Percentiles rank a stretch among this genome's conserved stretches.
phyloP scores from a whole-genome alignment of 1,139 yeast genomes.

The Candida sojae region DNA sequence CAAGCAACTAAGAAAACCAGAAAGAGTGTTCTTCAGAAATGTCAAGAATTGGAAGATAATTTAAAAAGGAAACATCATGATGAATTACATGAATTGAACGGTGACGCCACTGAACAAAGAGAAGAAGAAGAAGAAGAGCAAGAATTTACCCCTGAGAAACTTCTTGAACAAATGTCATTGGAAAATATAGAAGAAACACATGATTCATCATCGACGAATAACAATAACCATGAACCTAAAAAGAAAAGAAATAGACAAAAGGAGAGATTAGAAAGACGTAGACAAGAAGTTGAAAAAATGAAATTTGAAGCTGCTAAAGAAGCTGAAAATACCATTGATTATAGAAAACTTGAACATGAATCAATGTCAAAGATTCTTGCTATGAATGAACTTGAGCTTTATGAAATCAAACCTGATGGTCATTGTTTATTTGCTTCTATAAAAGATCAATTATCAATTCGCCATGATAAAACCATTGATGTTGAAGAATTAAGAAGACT shows the following conservation, averaged over 20 bases:
- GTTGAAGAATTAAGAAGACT: constrained; percentile 58
- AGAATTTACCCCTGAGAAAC: constrained; percentile 63
- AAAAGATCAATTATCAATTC: constrained; percentile 65
- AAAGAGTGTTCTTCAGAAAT: constrained; percentile 55
- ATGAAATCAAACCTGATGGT: constrained; percentile 87
- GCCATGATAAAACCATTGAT: constrained; percentile 38
- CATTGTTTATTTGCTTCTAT: constrained; percentile 90
- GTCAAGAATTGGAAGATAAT: constrained; percentile 59
- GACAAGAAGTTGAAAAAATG: constrained; percentile 65
- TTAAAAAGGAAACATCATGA: constrained; percentile 52
- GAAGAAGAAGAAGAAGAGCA: constrained; percentile 19
- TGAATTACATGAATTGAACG: constrained; percentile 39
- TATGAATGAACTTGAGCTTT: constrained; percentile 48
- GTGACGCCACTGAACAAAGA: constrained; percentile 7
- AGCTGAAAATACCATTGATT: constrained; percentile 65
- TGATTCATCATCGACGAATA: not conserved
- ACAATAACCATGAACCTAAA: constrained; percentile 15
- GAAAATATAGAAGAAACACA: constrained; percentile 9
- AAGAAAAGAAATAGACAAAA: constrained; percentile 77
- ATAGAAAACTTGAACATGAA: constrained; percentile 69
- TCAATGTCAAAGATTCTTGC: constrained; percentile 57
- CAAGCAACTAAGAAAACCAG: constrained; percentile 82
- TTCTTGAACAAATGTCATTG: constrained; percentile 55
- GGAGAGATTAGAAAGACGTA: constrained; percentile 75
- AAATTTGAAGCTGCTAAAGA: constrained; percentile 72